These are phyloP conservation scores for Adansonia madagascariensis DNA, from an alignment of 441 rosid genomes.

Conservation along the genomic window DNA sequence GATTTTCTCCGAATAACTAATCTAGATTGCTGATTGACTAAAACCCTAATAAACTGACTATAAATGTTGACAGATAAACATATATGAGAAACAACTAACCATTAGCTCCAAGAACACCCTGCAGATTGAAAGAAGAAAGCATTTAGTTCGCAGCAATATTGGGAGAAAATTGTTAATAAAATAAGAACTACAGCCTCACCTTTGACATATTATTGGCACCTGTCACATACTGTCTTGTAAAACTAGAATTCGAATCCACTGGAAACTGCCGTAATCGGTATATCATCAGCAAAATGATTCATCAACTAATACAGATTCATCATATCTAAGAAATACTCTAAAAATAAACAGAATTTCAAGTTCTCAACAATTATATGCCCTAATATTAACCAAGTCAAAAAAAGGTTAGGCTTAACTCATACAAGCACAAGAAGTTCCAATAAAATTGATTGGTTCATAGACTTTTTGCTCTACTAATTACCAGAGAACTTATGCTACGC, in stretches of 20 bases:
- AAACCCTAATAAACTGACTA: background rate
- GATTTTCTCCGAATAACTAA: background rate
- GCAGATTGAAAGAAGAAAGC: constrained; percentile 38
- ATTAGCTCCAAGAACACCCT: constrained; percentile 52
- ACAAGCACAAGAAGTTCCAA: background rate
- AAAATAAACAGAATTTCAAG: background rate
- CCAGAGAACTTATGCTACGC: background rate
- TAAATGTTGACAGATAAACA: constrained; percentile 23
- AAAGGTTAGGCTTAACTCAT: background rate
- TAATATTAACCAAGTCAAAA: background rate
- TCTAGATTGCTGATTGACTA: background rate
- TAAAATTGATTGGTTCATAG: background rate
- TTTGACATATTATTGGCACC: constrained; percentile 29
- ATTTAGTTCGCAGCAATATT: constrained; percentile 35
- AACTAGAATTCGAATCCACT: constrained; percentile 30
- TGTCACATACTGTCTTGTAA: constrained; percentile 34
- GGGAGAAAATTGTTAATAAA: constrained; percentile 15
- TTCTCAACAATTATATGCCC: background rate
- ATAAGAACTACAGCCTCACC: constrained; percentile 21
- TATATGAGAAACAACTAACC: constrained; percentile 54
- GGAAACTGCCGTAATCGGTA: constrained; percentile 43
- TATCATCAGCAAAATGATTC: constrained; percentile 28
- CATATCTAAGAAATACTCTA: background rate
- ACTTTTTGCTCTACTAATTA: background rate
- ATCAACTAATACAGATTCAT: constrained; percentile 25